Conservation (phyloP, 169 alveolate genomes). For the Besnoitia besnoiti region DNA sequence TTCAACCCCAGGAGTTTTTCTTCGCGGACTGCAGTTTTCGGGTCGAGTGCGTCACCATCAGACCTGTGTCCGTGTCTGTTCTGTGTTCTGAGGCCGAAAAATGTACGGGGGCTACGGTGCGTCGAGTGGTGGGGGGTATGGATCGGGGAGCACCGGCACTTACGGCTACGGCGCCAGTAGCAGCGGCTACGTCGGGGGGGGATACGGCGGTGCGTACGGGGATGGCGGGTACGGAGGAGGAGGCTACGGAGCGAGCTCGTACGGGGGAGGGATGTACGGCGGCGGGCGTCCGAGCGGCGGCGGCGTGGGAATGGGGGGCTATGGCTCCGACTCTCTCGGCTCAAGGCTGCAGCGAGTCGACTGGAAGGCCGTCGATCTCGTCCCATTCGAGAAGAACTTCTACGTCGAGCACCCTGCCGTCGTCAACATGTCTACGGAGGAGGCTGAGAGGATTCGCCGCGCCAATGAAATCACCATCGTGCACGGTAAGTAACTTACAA, state of each 20-base stretch:
- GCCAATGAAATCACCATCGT: slow-evolving; percentile 85
- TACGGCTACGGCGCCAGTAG: slow-evolving; percentile 37
- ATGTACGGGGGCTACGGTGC: slow-evolving; percentile 42
- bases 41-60: too few relatives aligned
- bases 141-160: neutral
- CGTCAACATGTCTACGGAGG: slow-evolving; percentile 80
- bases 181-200: slow-evolving; percentile 42
- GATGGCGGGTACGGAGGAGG: slow-evolving; percentile 11
- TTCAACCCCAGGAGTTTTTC: too few relatives aligned
- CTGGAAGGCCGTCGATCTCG: slow-evolving; percentile 85
- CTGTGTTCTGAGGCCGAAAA: too few relatives aligned
- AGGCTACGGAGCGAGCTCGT: slow-evolving; percentile 25
- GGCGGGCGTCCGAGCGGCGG: slow-evolving; percentile 53
- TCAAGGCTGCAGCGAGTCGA: slow-evolving; percentile 70
- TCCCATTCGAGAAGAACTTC: slow-evolving; percentile 93
- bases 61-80: too few relatives aligned
- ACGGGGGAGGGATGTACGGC: slow-evolving; percentile 42
- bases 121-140: slow-evolving; percentile 45
- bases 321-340: slow-evolving; percentile 43
- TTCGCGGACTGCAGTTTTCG: too few relatives aligned
- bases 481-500: slow-evolving; percentile 77
- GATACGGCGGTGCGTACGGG: neutral
- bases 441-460: slow-evolving; percentile 86
- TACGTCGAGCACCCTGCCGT: slow-evolving; percentile 91
- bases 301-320: slow-evolving; percentile 38